phyloP scores from a whole-genome alignment of 805 yeast species.

The Candida quercuum region DNA sequence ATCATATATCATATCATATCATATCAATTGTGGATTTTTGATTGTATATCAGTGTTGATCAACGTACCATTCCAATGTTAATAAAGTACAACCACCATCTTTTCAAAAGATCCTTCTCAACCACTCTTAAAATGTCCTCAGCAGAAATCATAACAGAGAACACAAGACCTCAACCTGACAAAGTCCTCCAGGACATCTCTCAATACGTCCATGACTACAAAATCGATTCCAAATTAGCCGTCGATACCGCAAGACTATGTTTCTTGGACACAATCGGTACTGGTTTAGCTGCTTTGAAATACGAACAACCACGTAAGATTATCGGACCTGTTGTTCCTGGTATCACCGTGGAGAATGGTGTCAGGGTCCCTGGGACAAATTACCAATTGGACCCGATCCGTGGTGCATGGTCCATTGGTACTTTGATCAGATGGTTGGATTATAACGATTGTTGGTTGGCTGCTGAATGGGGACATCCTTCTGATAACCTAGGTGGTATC shows the following conservation, averaged over 20 bases:
- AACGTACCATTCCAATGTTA: no score
- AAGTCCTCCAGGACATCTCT: constrained; percentile 44
- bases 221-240: constrained; percentile 41
- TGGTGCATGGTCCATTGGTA: constrained; percentile 54
- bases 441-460: constrained; percentile 64
- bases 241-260: constrained; percentile 50
- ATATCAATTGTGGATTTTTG: no score
- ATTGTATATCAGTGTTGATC: no score
- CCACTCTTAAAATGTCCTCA: constrained; percentile 5
- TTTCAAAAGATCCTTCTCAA: not conserved
- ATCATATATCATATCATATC: no score
- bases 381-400: constrained; percentile 49
- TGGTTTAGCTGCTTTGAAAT: constrained; percentile 53
- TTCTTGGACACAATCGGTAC: constrained; percentile 55
- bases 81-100: no score
- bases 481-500: constrained; percentile 56
- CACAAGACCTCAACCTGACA: constrained; percentile 46
- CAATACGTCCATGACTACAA: constrained; percentile 42
- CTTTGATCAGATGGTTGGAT: constrained; percentile 55
- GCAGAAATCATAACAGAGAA: constrained; percentile 34
- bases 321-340: constrained; percentile 57
- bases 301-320: constrained; percentile 40
- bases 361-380: constrained; percentile 49
- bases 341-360: constrained; percentile 47
- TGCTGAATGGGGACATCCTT: constrained; percentile 69